phyloP scores from a whole-genome alignment of 306 rosid species.

The Rosa persica region DNA sequence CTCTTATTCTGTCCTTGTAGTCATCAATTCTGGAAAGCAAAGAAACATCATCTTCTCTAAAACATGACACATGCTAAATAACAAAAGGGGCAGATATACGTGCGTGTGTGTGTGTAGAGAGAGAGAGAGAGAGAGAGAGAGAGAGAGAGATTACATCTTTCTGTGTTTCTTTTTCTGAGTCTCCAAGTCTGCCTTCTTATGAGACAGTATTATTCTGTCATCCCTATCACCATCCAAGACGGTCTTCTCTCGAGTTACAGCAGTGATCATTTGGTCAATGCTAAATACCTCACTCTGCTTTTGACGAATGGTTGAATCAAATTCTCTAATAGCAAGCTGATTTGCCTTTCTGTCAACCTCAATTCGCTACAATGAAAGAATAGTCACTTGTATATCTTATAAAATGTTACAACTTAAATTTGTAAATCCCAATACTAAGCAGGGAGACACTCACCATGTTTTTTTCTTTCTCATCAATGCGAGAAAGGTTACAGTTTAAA shows the following conservation, averaged over 20 bases:
- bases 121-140: not conserved
- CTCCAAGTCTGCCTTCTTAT: conserved; percentile 56
- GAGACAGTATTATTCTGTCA: conserved; percentile 68
- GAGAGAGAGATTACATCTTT: conserved; percentile 56
- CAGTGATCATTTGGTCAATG: conserved; percentile 64
- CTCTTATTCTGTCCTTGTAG: conserved; percentile 72
- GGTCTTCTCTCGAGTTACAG: conserved; percentile 57
- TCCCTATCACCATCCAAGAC: conserved; percentile 65
- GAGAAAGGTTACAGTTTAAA: conserved; percentile 53
- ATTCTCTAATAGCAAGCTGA: conserved; percentile 70
- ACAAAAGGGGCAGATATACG: not conserved
- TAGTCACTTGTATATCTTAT: conserved; percentile 16
- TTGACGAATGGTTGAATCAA: conserved; percentile 67
- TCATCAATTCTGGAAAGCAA: conserved; percentile 68
- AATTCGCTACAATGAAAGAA: conserved; percentile 45
- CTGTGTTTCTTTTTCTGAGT: conserved; percentile 61
- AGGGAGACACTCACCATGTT: conserved; percentile 54
- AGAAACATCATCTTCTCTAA: conserved; percentile 22
- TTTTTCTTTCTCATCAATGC: conserved; percentile 75
- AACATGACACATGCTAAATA: not conserved
- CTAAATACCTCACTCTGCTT: conserved; percentile 51
- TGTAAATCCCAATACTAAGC: conserved; percentile 26
- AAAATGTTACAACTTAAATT: conserved; percentile 10
- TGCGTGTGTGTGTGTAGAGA: no score
- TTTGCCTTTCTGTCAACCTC: conserved; percentile 71